phyloP scores from a whole-genome alignment of 768 basidiomycete genomes.

The Mycena epipterygia region DNA sequence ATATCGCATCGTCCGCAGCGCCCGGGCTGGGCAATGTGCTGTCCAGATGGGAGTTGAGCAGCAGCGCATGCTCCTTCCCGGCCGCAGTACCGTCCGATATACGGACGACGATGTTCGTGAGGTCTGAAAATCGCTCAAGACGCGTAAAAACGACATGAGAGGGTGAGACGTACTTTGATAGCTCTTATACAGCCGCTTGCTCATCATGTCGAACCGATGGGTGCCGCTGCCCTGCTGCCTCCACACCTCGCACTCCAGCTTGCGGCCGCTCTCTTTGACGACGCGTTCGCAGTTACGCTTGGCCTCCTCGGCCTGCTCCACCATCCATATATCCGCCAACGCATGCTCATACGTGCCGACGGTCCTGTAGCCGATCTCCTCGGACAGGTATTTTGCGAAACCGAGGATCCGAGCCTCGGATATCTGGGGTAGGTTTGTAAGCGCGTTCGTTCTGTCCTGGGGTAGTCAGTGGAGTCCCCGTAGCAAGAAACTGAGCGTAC shows the following conservation, averaged over 20 bases:
- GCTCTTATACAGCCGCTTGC: conserved; percentile 84
- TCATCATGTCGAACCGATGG: conserved; percentile 96
- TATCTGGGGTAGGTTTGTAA: conserved; percentile 74
- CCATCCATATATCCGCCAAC: conserved; percentile 86
- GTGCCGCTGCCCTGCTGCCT: conserved; percentile 89
- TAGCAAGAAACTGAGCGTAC: conserved; percentile 50
- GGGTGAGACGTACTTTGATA: conserved; percentile 64
- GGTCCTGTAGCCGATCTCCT: conserved; percentile 91
- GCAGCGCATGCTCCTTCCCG: conserved; percentile 84
- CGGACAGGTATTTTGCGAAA: conserved; percentile 78
- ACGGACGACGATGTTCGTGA: conserved; percentile 92
- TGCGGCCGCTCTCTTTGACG: conserved; percentile 59
- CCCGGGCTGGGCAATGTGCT: conserved; percentile 91
- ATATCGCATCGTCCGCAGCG: conserved; percentile 89
- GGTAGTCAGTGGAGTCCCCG: not conserved
- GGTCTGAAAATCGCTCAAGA: conserved; percentile 47
- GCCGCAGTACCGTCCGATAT: conserved; percentile 81
- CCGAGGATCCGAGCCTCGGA: conserved; percentile 79
- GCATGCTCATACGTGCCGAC: conserved; percentile 94
- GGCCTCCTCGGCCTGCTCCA: conserved; percentile 73
- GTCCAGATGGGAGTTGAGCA: conserved; percentile 93
- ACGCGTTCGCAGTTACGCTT: conserved; percentile 72
- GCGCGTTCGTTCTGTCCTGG: conserved; percentile 57
- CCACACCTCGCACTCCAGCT: conserved; percentile 94
- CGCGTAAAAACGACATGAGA: not conserved